These are phyloP conservation scores for Cyberlindnera amylophila DNA, from an alignment of 805 yeast genomes.

Conservation along the genomic window DNA sequence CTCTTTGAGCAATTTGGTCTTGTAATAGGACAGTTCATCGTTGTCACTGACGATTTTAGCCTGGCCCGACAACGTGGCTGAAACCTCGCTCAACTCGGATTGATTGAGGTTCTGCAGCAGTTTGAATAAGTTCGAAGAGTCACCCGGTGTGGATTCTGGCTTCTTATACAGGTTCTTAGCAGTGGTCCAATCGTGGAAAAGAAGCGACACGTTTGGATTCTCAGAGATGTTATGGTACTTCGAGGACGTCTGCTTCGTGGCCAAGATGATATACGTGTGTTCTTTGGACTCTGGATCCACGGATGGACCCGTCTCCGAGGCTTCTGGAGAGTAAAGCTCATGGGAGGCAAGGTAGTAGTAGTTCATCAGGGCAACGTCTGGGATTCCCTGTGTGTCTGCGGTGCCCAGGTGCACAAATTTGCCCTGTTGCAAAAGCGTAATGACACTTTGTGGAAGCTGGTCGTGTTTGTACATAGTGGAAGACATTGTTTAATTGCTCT, in stretches of 20 bases:
- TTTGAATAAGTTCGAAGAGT: slow-evolving; percentile 47
- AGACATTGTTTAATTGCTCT: slow-evolving; percentile 27
- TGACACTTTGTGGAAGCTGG: slow-evolving; percentile 35
- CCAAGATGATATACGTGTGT: slow-evolving; percentile 56
- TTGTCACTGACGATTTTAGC: slow-evolving; percentile 52
- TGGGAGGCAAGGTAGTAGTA: slow-evolving; percentile 59
- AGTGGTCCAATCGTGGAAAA: slow-evolving; percentile 89
- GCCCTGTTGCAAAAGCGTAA: slow-evolving; percentile 51
- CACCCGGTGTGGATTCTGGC: slow-evolving; percentile 28
- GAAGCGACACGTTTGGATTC: slow-evolving; percentile 76
- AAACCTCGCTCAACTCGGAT: slow-evolving; percentile 70
- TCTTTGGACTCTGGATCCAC: slow-evolving; percentile 30
- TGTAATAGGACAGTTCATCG: slow-evolving; percentile 56
- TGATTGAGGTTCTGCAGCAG: slow-evolving; percentile 75
- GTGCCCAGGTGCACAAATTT: slow-evolving; percentile 85
- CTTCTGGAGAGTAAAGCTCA: slow-evolving; percentile 27
- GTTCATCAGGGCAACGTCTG: slow-evolving; percentile 91
- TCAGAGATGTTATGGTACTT: slow-evolving; percentile 65
- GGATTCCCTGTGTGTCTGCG: slow-evolving; percentile 52
- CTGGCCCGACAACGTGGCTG: slow-evolving; percentile 76
- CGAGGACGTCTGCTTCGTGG: slow-evolving; percentile 68
- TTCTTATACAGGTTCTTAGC: slow-evolving; percentile 40
- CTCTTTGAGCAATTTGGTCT: slow-evolving; percentile 53
- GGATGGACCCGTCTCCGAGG: slow-evolving; percentile 22
- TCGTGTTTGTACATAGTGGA: slow-evolving; percentile 26